A percentile compares a stretch with the other conserved stretches of the same genome.
Evolutionary conservation across 495 filamentous ascomycete genomes (phyloP).

Genomic region (Aspergillus mulundensis): DNA sequence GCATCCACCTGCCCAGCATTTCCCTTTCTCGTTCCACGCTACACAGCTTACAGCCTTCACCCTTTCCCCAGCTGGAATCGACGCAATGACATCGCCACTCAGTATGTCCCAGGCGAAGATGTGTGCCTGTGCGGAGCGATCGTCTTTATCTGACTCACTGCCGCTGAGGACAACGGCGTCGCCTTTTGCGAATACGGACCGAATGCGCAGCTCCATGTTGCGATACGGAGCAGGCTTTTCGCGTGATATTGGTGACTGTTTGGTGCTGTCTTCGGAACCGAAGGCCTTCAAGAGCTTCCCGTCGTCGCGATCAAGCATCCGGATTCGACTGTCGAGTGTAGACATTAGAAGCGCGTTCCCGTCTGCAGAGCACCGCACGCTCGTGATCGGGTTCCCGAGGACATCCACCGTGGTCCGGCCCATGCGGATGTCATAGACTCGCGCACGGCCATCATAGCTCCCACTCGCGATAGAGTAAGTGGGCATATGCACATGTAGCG

Average conservation of each 20-base stretch:
- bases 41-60: slow-evolving; percentile 59
- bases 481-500: slow-evolving; percentile 47
- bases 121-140: slow-evolving; percentile 48
- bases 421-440: slow-evolving; percentile 84
- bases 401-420: slow-evolving; percentile 73
- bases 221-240: slow-evolving; percentile 36
- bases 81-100: slow-evolving; percentile 62
- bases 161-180: slow-evolving; percentile 80
- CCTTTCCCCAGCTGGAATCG: slow-evolving; percentile 53
- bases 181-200: slow-evolving; percentile 65
- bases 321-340: slow-evolving; percentile 68
- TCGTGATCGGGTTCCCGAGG: slow-evolving; percentile 54
- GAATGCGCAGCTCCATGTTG: slow-evolving; percentile 66
- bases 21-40: slow-evolving; percentile 68
- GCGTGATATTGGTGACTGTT: background rate
- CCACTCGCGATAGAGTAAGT: slow-evolving; percentile 51
- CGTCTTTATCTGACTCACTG: slow-evolving; percentile 57
- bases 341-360: slow-evolving; percentile 72
- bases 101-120: slow-evolving; percentile 91
- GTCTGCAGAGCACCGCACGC: slow-evolving; percentile 63
- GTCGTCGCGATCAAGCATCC: slow-evolving; percentile 74
- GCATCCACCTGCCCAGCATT: slow-evolving; percentile 62
- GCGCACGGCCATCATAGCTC: slow-evolving; percentile 81
- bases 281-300: slow-evolving; percentile 75
- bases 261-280: slow-evolving; percentile 37